These are phyloP conservation scores for Golovinomyces cichoracearum DNA, from an alignment of 2,329 filamentous ascomycete genomes.

Conservation along the genomic window DNA sequence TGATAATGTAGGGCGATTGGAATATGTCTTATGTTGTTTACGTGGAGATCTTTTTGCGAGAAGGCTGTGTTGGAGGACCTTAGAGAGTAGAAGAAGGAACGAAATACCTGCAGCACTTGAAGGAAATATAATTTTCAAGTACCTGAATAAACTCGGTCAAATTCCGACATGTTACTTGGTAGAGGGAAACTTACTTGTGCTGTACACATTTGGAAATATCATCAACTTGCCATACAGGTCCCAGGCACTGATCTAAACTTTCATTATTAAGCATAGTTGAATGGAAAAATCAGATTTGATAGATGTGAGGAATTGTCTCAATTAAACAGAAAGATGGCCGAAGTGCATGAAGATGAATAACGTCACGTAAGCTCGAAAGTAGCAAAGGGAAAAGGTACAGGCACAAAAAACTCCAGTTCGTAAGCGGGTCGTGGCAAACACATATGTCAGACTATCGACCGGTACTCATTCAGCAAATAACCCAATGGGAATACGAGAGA, in stretches of 20 bases:
- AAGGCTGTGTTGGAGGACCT: constrained; percentile 24
- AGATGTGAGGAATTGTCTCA: neutral
- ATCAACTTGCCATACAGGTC: constrained; percentile 30
- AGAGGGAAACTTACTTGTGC: constrained; percentile 30
- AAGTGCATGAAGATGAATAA: too few relatives aligned
- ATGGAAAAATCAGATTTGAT: too few relatives aligned
- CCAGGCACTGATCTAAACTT: constrained; percentile 12
- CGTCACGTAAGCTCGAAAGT: too few relatives aligned
- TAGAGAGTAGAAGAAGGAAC: constrained; percentile 34
- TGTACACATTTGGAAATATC: constrained; percentile 38
- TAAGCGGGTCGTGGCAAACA: too few relatives aligned
- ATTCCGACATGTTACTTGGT: neutral
- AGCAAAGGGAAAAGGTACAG: too few relatives aligned
- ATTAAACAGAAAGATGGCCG: too few relatives aligned
- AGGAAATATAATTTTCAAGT: constrained; percentile 57
- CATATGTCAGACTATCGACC: too few relatives aligned
- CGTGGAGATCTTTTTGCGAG: neutral
- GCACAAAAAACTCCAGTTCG: too few relatives aligned
- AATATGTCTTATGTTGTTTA: neutral
- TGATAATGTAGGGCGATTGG: neutral
- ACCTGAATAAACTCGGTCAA: constrained; percentile 25
- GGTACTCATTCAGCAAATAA: too few relatives aligned
- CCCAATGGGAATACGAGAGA: too few relatives aligned
- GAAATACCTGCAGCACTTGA: constrained; percentile 45
- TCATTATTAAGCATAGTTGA: constrained; percentile 1